Conservation (phyloP, 2,329 filamentous ascomycete species). For the Metarhizium album region DNA sequence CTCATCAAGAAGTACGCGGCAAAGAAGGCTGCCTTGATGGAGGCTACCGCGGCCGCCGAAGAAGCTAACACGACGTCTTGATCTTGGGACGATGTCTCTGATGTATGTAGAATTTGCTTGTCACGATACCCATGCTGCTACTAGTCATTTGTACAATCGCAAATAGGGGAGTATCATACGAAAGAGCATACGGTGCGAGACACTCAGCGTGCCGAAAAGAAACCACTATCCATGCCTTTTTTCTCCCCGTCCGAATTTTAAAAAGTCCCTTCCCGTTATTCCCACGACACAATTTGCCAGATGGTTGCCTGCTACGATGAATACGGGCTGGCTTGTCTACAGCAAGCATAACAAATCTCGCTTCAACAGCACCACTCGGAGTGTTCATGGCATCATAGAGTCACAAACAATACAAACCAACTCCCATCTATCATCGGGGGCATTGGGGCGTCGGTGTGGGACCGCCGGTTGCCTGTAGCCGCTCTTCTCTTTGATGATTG, state of each 20-base stretch:
- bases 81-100: conserved; percentile 3
- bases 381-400: no score
- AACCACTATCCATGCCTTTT: no score
- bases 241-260: neutral
- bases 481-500: no score
- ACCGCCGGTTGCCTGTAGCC: no score
- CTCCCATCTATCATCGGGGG: no score
- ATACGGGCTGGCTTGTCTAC: no score
- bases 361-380: no score
- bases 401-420: no score
- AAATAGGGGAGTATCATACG: neutral
- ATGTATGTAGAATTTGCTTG: neutral
- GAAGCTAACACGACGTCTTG: neutral
- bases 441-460: no score
- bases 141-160: neutral
- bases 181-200: neutral
- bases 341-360: no score
- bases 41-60: conserved; percentile 15
- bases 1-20: conserved; percentile 39
- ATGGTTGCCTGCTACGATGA: no score
- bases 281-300: neutral
- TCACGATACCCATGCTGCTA: neutral
- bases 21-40: conserved; percentile 35
- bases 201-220: neutral
- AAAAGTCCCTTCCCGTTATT: neutral